Evolutionary conservation across 2,329 filamentous ascomycete genomes (phyloP), one percentile per base, ranked within the genome.

Genomic region (Trichoderma sp.): DNA sequence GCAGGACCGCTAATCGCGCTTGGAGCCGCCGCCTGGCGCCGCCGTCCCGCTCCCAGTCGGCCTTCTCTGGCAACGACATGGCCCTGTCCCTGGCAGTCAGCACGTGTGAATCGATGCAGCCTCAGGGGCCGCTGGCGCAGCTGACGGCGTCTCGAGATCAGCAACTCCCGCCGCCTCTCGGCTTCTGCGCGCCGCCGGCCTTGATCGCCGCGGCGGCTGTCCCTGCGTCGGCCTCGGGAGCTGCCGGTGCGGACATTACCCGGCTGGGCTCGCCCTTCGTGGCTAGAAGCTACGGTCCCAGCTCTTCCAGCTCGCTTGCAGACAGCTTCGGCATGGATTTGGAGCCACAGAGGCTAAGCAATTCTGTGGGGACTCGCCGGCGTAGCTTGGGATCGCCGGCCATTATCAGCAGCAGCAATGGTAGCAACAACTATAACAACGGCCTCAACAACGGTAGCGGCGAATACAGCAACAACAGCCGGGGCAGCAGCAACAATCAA

Each of bases 31-130:
- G 83, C 62, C 81, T 81, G 35, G 84, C 83, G 14, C 83, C 86
- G 14, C 83, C 86, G 3, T 81, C 79, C 27, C 81, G 81, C 35
- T 81, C 82, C 2, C 63, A 81, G 4, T 84, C 84, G 1, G 79
- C 85, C 13, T 91, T 91, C 75, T 87, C 84, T 1, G 85, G 85
- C 13, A 83, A 85, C 52, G 88, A 90, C 71, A 89, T 91, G 83
- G 83, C 85, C 53, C 80, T 90, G 74, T 91, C 89, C 13, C 81
- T 91, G 64, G 83, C 84, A 1, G 80, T 90, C 35, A 89, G 87
- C 79, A 91, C 89, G 1, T 84, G 88, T 1, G 87, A 89, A 53
- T 85, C 85, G 2, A 91, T 91, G 89, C 86, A 90, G 72, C 86
- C 85, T 0, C 81, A 86, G 65, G 88, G 87, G 3, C 87, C 88